Conservation (phyloP, 129 eudicot species). For the Lonicera japonica region DNA sequence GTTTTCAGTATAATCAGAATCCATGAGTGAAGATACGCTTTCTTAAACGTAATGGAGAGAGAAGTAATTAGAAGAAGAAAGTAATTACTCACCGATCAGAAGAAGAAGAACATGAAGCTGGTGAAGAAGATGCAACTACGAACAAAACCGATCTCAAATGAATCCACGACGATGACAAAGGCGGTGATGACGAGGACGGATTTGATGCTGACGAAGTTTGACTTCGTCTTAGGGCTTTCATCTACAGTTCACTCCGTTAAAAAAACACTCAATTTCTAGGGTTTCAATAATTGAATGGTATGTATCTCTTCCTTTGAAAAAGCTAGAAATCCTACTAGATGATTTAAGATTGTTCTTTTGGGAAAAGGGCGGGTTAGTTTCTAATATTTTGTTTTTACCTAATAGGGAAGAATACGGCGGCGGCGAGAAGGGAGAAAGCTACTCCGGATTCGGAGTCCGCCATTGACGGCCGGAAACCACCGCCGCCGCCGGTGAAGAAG, state of each 20-base stretch:
- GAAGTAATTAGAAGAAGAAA: background rate
- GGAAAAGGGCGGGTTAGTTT: too few species aligned
- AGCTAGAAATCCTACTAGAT: too few species aligned
- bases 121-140: constrained; percentile 58
- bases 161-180: constrained; percentile 43
- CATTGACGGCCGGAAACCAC: constrained; percentile 13
- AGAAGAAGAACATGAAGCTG: constrained; percentile 51
- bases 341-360: too few species aligned
- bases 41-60: too few species aligned
- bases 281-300: constrained; percentile 9
- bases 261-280: constrained; percentile 13
- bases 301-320: background rate
- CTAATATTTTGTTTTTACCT: constrained; percentile 18
- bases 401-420: constrained; percentile 41
- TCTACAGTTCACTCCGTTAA: constrained; percentile 3
- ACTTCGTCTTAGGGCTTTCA: constrained; percentile 60
- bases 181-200: constrained; percentile 7
- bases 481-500: constrained; percentile 23
- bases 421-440: constrained; percentile 43
- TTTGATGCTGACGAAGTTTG: constrained; percentile 45
- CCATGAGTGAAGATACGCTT: too few species aligned
- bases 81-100: constrained; percentile 70
- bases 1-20: too few species aligned
- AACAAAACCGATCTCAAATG: constrained; percentile 79
- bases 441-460: constrained; percentile 30